phyloP scores from a whole-genome alignment of 495 filamentous ascomycete genomes.

The Geoglossum glabrum region DNA sequence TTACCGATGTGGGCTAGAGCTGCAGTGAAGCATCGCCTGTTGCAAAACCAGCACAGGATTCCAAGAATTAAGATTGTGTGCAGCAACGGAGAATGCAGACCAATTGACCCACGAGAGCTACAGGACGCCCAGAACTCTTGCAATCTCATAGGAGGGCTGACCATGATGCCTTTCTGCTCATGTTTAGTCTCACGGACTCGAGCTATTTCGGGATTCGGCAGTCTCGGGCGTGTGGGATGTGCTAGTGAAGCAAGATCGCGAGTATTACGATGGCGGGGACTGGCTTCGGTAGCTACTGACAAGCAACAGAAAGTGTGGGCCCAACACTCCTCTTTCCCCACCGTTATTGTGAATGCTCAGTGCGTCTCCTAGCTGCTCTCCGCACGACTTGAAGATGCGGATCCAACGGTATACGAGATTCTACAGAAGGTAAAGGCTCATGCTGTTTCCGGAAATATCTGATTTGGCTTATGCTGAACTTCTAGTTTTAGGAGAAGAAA shows the following conservation, averaged over 20 bases:
- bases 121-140: not conserved
- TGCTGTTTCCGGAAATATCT: constrained; percentile 1
- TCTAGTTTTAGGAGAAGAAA: constrained; percentile 52
- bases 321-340: not conserved
- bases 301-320: constrained; percentile 40
- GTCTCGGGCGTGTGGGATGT: not conserved
- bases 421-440: constrained; percentile 53
- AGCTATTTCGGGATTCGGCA: not conserved
- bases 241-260: not conserved
- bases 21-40: not conserved
- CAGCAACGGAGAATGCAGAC: not conserved
- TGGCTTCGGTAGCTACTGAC: constrained; percentile 31
- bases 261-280: constrained; percentile 18
- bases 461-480: not conserved
- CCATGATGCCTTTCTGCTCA: not conserved
- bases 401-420: constrained; percentile 70
- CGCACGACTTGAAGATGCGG: constrained; percentile 58
- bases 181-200: not conserved
- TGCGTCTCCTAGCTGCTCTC: constrained; percentile 44
- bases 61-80: not conserved
- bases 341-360: not conserved
- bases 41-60: not conserved
- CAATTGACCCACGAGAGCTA: not conserved
- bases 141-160: not conserved
- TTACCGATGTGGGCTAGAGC: not conserved